These are phyloP conservation scores for Trichosporon coremiiforme DNA, from an alignment of 1,284 basidiomycete genomes.

Conservation along the genomic window DNA sequence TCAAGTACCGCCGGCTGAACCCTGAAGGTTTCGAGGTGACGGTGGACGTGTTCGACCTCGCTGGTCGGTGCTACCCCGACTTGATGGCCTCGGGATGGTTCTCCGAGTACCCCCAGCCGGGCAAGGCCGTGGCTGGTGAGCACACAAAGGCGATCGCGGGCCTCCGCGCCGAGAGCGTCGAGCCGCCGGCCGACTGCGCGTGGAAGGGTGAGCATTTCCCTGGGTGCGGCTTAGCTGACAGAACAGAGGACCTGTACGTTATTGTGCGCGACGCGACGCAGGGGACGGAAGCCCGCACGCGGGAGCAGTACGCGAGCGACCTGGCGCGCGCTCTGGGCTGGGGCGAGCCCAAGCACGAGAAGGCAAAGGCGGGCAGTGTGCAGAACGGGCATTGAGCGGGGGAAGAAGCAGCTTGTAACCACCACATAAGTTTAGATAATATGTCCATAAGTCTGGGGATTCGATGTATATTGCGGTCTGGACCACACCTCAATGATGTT, in stretches of 20 bases:
- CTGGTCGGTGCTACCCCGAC: slow-evolving; percentile 47
- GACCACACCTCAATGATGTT: background rate
- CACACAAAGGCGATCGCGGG: slow-evolving; percentile 18
- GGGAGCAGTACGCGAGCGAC: slow-evolving; percentile 28
- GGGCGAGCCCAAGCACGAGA: slow-evolving; percentile 7
- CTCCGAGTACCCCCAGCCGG: background rate
- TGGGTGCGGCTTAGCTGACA: background rate
- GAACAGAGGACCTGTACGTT: slow-evolving; percentile 35
- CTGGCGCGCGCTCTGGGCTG: slow-evolving; percentile 20
- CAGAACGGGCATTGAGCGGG: slow-evolving; percentile 9
- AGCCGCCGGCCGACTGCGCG: background rate
- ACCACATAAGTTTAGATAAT: background rate
- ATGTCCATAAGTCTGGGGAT: background rate
- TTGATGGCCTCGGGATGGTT: slow-evolving; percentile 31
- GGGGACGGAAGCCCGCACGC: slow-evolving; percentile 26
- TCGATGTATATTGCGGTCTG: slow-evolving; percentile 7
- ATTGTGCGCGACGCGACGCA: slow-evolving; percentile 32
- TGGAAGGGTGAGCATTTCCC: slow-evolving; percentile 25
- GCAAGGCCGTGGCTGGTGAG: slow-evolving; percentile 2
- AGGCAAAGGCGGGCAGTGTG: background rate
- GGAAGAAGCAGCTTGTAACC: background rate
- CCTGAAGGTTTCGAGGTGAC: slow-evolving; percentile 36
- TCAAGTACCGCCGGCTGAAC: slow-evolving; percentile 42
- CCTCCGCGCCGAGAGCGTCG: background rate
- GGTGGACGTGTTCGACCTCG: slow-evolving; percentile 49